Conservation (phyloP, 2,329 filamentous ascomycete species). For the Fusarium abutilonis region DNA sequence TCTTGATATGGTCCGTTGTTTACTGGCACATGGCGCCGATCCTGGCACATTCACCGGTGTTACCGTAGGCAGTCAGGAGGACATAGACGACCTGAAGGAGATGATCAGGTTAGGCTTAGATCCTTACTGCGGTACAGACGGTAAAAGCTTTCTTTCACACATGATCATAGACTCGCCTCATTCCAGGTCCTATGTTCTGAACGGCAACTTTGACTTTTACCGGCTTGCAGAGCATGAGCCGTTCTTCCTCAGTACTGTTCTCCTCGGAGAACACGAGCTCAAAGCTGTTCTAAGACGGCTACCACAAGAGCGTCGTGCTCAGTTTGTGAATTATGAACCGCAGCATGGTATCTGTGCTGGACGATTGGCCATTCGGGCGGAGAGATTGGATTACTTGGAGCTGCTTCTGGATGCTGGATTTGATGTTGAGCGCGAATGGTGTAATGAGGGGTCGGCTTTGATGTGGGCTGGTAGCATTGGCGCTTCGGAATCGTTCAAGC, state of each 20-base stretch:
- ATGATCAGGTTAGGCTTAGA: slow-evolving; percentile 29
- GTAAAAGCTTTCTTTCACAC: slow-evolving; percentile 5
- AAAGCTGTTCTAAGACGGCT: slow-evolving; percentile 31
- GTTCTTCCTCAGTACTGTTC: slow-evolving; percentile 9
- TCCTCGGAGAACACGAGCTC: background rate
- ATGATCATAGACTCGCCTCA: background rate
- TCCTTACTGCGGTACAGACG: slow-evolving; percentile 1
- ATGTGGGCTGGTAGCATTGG: slow-evolving; percentile 39
- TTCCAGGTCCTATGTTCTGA: slow-evolving; percentile 20
- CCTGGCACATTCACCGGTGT: slow-evolving; percentile 5
- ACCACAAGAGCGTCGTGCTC: slow-evolving; percentile 19
- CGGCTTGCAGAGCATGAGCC: slow-evolving; percentile 27
- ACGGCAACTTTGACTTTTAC: slow-evolving; percentile 36
- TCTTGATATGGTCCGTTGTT: slow-evolving; percentile 3
- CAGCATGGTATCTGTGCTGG: background rate
- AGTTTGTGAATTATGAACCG: slow-evolving; percentile 24
- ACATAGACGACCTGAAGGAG: background rate
- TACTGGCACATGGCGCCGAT: slow-evolving; percentile 31
- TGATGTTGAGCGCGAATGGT: slow-evolving; percentile 28
- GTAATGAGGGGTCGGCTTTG: slow-evolving; percentile 28
- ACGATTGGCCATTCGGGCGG: slow-evolving; percentile 20
- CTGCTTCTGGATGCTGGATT: slow-evolving; percentile 30
- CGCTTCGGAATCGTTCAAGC: slow-evolving; percentile 25
- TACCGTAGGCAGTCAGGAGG: background rate
- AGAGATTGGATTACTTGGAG: slow-evolving; percentile 2